Base-by-base conservation (phyloP, 2,329 filamentous ascomycete genomes). In the Delphinella strobiligena region DNA sequence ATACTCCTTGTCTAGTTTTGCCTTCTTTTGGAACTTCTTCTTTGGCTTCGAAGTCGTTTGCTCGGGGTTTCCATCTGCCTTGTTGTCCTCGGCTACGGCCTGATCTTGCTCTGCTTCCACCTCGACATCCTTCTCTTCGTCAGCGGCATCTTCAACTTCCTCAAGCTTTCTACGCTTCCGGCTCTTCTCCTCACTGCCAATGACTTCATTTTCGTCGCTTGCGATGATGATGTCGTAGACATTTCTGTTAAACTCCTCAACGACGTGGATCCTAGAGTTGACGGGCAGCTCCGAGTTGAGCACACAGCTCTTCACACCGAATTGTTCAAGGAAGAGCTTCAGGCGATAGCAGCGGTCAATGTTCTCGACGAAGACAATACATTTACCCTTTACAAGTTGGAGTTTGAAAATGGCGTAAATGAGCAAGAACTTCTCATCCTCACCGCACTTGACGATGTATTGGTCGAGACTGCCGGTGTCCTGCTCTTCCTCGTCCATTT, bases 201-300 rank as follows among this genome's bases (percentile, higher is more conserved):
- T 60, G 9, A 93, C 75, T 55, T 93, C 87, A 48, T 83, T 81
- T 56, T 94, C 88, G 51, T 98, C 91, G 1, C 86, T 88, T 1
- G 91, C 91, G 52, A 98, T 94, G 49, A 98, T 88, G 46, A 96
- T 95, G 52, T 98, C 89, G 69, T 98, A 98, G 5, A 96, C 79
- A 38, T 85, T 84, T 61, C 84, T 83, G 66, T 96, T 98, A 64
- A 98, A 98, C 59, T 96, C 87, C 52, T 96, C 83, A 2, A 98
- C 89, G 2, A 94, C 87, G 56, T 98, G 89, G 30, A 95, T 78
- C 44, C 91, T 74, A 1, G 84, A 91, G 54, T 95, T 95, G 48
- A 96, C 80, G 0, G 91, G 91, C 27, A 98, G 64, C 56, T 98
- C 89, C 1, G 86, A 91, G 63, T 98, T 98, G 31, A 98, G 66